Percentiles rank a stretch among this genome's conserved stretches.
Conservation (phyloP, 2,329 filamentous ascomycete genomes). For the Rosellinia necatrix region DNA sequence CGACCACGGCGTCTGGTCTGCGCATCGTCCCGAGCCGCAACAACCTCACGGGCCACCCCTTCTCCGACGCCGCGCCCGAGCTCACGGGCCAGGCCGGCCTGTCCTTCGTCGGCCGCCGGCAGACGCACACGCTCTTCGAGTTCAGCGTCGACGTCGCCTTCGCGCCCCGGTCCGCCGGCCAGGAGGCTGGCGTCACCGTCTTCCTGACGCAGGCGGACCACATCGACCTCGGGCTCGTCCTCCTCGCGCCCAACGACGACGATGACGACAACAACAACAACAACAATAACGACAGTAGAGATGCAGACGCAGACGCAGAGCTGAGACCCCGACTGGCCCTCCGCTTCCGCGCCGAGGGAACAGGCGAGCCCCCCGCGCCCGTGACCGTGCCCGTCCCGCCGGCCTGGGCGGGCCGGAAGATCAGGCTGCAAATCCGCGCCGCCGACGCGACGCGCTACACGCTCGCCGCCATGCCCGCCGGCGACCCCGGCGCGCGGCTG, state of each 20-base stretch:
- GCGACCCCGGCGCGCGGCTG: conserved; percentile 24
- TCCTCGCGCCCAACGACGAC: conserved; percentile 24
- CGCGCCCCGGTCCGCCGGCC: conserved; percentile 28
- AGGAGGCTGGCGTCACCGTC: conserved; percentile 42
- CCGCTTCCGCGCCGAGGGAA: conserved; percentile 37
- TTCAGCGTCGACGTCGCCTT: conserved; percentile 41
- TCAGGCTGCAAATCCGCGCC: conserved; percentile 40
- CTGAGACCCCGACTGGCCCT: too few species aligned
- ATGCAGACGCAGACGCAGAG: background rate
- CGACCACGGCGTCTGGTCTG: conserved; percentile 30
- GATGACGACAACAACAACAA: too few species aligned
- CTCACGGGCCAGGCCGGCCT: conserved; percentile 35
- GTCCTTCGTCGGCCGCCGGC: conserved; percentile 40
- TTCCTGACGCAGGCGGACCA: conserved; percentile 43
- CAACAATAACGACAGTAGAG: too few species aligned
- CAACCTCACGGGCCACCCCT: conserved; percentile 35
- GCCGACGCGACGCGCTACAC: conserved; percentile 39
- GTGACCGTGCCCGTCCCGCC: conserved; percentile 31
- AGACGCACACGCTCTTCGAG: conserved; percentile 41
- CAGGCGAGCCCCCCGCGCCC: conserved; percentile 25
- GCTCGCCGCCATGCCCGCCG: conserved; percentile 35
- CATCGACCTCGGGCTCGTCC: conserved; percentile 41
- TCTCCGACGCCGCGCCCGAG: conserved; percentile 24
- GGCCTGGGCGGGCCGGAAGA: conserved; percentile 31
- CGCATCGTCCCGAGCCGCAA: conserved; percentile 36